A percentile compares a stretch with the other conserved stretches of the same genome.
phyloP scores from a whole-genome alignment of 495 filamentous ascomycete species.

The Penicillium dipodomyicola region DNA sequence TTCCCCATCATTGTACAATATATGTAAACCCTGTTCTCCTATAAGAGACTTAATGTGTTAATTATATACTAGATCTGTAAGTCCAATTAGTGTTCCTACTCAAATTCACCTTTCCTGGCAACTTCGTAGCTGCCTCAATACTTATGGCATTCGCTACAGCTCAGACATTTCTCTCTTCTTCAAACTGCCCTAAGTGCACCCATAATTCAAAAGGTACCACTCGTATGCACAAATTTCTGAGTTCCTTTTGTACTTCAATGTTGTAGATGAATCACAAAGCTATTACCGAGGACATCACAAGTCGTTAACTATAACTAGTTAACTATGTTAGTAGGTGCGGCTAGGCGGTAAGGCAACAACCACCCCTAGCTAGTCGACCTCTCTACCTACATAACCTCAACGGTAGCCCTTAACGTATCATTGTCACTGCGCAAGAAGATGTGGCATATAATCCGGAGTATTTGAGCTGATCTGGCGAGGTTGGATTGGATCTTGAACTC shows the following conservation, averaged over 20 bases:
- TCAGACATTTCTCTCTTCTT: not conserved
- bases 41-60: not conserved
- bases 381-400: not conserved
- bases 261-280: not conserved
- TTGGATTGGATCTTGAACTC: too few species aligned
- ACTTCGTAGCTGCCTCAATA: not conserved
- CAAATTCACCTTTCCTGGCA: not conserved
- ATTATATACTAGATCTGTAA: not conserved
- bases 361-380: not conserved
- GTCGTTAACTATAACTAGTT: too few species aligned
- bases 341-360: not conserved
- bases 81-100: not conserved
- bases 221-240: not conserved
- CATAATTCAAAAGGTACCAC: not conserved
- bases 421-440: not conserved
- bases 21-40: not conserved
- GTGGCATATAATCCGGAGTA: not conserved
- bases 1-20: not conserved
- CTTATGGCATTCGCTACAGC: not conserved
- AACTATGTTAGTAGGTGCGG: not conserved
- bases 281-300: not conserved
- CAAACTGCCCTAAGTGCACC: not conserved
- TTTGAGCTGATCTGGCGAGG: not conserved
- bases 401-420: not conserved
- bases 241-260: not conserved